phyloP scores from a whole-genome alignment of 192 early-diverging fungal genomes.

The Podochytrium sp. region DNA sequence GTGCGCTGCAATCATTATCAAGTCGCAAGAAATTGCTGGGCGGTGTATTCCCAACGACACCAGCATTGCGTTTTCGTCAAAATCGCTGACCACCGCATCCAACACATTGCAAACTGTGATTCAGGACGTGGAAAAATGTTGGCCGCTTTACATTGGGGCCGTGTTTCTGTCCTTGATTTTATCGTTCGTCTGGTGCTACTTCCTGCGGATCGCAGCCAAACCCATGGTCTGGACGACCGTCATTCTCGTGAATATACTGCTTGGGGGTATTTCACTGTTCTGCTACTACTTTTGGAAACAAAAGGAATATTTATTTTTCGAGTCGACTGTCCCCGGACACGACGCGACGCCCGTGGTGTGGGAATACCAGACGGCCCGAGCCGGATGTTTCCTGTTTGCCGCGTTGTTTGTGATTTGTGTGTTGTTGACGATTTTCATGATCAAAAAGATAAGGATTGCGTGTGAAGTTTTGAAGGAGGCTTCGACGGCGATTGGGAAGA shows the following conservation, averaged over 20 bases:
- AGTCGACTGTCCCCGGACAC: slow-evolving; percentile 20
- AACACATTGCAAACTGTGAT: slow-evolving; percentile 9
- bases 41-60: slow-evolving; percentile 26
- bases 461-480: slow-evolving; percentile 57
- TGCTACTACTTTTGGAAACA: slow-evolving; percentile 47
- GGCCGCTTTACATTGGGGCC: slow-evolving; percentile 15
- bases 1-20: slow-evolving; percentile 22
- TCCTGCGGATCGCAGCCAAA: slow-evolving; percentile 45
- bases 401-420: slow-evolving; percentile 44
- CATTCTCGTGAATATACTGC: slow-evolving; percentile 37
- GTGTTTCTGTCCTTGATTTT: slow-evolving; percentile 38
- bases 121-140: slow-evolving; percentile 11
- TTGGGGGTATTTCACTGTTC: slow-evolving; percentile 28
- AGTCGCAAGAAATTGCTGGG: background rate
- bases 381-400: slow-evolving; percentile 12
- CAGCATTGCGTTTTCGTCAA: background rate
- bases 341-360: slow-evolving; percentile 1
- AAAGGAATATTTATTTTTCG: slow-evolving; percentile 8
- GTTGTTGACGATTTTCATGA: slow-evolving; percentile 50
- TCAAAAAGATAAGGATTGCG: slow-evolving; percentile 56
- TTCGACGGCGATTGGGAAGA: slow-evolving; percentile 38
- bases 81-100: background rate
- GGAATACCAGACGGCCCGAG: background rate
- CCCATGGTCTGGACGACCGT: slow-evolving; percentile 47
- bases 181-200: slow-evolving; percentile 45